Percentiles rank a stretch among this genome's conserved stretches.
phyloP scores from a whole-genome alignment of 2,329 filamentous ascomycete genomes.

The Leptosphaerulina australis region DNA sequence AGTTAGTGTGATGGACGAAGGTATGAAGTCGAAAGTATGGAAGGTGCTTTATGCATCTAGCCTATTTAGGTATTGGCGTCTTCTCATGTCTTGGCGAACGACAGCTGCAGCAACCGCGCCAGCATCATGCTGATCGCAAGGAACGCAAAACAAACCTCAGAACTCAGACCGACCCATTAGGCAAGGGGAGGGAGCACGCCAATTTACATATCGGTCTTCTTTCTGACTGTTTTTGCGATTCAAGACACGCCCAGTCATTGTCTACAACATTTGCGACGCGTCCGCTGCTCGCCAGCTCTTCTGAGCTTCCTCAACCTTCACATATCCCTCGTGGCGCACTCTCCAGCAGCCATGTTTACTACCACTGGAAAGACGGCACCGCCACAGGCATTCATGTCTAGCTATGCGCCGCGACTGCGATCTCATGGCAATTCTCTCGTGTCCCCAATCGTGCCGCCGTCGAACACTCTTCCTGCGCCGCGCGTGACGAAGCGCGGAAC shows the following conservation, averaged over 20 bases:
- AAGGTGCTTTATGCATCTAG: not conserved
- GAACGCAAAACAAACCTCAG: constrained; percentile 33
- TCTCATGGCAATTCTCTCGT: constrained; percentile 91
- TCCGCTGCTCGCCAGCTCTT: constrained; percentile 37
- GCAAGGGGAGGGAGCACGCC: constrained; percentile 11
- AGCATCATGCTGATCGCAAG: constrained; percentile 30
- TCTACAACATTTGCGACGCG: constrained; percentile 36
- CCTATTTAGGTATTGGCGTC: constrained; percentile 3
- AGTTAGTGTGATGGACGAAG: not conserved
- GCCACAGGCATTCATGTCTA: constrained; percentile 87
- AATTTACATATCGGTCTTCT: constrained; percentile 5
- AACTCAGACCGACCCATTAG: constrained; percentile 16
- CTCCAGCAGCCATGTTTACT: constrained; percentile 48
- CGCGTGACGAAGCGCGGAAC: constrained; percentile 97
- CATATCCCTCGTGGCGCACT: constrained; percentile 29
- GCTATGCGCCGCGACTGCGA: constrained; percentile 88
- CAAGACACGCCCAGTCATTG: not conserved
- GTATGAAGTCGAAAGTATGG: not conserved
- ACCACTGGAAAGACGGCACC: constrained; percentile 53
- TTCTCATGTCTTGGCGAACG: constrained; percentile 25
- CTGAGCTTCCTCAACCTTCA: constrained; percentile 37
- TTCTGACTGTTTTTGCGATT: constrained; percentile 9
- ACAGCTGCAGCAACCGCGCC: constrained; percentile 28
- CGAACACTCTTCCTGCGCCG: constrained; percentile 69
- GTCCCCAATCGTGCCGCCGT: constrained; percentile 77